These are phyloP conservation scores for Amauroascus niger DNA, from an alignment of 2,329 filamentous ascomycete species.

Conservation along the genomic window DNA sequence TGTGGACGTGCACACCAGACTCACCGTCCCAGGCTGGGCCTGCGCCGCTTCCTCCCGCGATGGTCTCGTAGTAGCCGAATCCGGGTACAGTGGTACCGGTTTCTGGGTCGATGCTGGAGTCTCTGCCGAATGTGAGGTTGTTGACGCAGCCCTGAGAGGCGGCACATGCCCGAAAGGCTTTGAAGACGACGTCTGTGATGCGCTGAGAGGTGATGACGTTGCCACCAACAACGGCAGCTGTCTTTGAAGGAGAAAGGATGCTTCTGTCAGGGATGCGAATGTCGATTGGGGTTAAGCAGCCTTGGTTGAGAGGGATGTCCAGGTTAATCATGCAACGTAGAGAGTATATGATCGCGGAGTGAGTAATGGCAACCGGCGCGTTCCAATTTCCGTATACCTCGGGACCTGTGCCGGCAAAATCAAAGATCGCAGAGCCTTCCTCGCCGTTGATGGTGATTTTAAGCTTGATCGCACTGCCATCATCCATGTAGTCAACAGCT, in stretches of 20 bases:
- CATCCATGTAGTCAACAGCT: slow-evolving; percentile 77
- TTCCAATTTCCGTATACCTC: slow-evolving; percentile 76
- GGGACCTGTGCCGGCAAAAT: slow-evolving; percentile 67
- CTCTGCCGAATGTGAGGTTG: slow-evolving; percentile 65
- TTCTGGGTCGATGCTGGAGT: slow-evolving; percentile 57
- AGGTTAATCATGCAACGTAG: slow-evolving; percentile 68
- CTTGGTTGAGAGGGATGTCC: slow-evolving; percentile 79
- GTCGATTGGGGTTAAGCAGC: slow-evolving; percentile 66
- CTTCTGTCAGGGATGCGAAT: slow-evolving; percentile 63
- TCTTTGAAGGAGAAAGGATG: slow-evolving; percentile 64
- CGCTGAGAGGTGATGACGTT: slow-evolving; percentile 72
- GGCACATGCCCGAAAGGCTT: slow-evolving; percentile 68
- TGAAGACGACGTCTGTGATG: slow-evolving; percentile 73
- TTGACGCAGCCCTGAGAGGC: slow-evolving; percentile 74
- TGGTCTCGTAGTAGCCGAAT: slow-evolving; percentile 83
- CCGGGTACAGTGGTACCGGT: slow-evolving; percentile 53
- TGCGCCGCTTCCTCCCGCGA: slow-evolving; percentile 69
- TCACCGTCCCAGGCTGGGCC: slow-evolving; percentile 68
- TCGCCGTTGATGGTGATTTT: slow-evolving; percentile 64
- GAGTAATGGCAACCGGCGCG: slow-evolving; percentile 70
- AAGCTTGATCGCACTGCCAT: slow-evolving; percentile 67
- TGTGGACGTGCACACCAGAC: slow-evolving; percentile 69
- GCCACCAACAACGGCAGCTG: slow-evolving; percentile 71
- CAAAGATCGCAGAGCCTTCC: slow-evolving; percentile 66
- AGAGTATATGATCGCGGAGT: slow-evolving; percentile 78